Evolutionary conservation across 1,284 basidiomycete species (phyloP).

Genomic region (Microbotryum violaceum): DNA sequence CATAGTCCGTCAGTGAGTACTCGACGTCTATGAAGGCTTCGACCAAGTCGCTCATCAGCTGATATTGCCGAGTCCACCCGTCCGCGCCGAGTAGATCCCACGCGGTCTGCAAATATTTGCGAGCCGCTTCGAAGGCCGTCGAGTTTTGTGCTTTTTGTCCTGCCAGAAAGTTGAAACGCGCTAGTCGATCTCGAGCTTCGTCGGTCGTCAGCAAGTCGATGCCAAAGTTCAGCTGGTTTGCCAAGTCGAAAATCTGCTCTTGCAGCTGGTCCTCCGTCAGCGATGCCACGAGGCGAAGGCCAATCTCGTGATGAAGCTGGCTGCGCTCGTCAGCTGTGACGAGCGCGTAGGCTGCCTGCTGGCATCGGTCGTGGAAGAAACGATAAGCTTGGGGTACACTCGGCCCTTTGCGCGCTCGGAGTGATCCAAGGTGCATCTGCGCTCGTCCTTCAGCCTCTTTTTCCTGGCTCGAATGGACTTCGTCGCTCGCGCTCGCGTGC

Average conservation of each 20-base stretch:
- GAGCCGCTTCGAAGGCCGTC: constrained; percentile 28
- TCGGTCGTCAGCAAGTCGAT: constrained; percentile 12
- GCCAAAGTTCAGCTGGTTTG: constrained; percentile 27
- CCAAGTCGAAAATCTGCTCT: constrained; percentile 27
- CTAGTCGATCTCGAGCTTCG: constrained; percentile 19
- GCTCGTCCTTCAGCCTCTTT: background rate
- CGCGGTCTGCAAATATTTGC: constrained; percentile 16
- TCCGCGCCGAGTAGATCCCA: constrained; percentile 23
- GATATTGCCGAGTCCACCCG: constrained; percentile 14
- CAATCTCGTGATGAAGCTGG: constrained; percentile 20
- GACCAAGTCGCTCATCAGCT: constrained; percentile 20
- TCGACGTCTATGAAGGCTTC: constrained; percentile 25
- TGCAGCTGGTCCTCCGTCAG: constrained; percentile 3
- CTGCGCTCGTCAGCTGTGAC: constrained; percentile 7
- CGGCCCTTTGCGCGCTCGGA: background rate
- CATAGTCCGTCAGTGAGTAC: constrained; percentile 29
- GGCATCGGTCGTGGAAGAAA: constrained; percentile 31
- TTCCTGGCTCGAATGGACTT: background rate
- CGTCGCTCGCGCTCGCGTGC: background rate
- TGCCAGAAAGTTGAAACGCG: constrained; percentile 22
- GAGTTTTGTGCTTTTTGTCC: constrained; percentile 14
- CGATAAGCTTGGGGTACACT: constrained; percentile 5
- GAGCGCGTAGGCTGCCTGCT: constrained; percentile 31
- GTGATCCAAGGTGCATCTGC: background rate
- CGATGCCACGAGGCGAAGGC: constrained; percentile 12